phyloP scores from a whole-genome alignment of 352 stramenopile genomes.

The Globisporangium ultimum region DNA sequence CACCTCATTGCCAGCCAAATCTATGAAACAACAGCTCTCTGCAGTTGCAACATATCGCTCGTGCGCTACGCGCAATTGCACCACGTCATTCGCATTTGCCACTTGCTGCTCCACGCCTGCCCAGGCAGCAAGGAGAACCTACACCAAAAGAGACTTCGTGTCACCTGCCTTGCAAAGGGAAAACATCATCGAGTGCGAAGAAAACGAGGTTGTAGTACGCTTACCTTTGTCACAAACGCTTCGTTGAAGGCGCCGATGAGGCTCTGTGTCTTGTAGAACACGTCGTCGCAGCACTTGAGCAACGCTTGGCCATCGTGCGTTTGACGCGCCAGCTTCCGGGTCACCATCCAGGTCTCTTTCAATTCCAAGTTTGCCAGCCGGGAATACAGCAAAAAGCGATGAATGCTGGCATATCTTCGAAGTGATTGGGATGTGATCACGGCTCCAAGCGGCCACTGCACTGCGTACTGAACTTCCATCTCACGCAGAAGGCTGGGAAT shows the following conservation, averaged over 20 bases:
- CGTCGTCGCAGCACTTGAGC: constrained; percentile 24
- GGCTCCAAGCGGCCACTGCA: constrained; percentile 47
- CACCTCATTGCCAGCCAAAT: constrained; percentile 21
- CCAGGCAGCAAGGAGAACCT: constrained; percentile 46
- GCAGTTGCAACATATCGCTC: constrained; percentile 34
- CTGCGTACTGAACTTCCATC: constrained; percentile 43
- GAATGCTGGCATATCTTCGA: constrained; percentile 31
- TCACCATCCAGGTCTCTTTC: constrained; percentile 31
- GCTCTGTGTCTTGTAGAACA: constrained; percentile 40
- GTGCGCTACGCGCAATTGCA: constrained; percentile 28
- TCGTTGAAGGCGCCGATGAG: constrained; percentile 45
- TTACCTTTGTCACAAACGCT: constrained; percentile 40
- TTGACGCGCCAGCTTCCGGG: constrained; percentile 25
- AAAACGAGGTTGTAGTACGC: background rate
- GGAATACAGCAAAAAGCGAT: constrained; percentile 41
- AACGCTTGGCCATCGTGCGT: constrained; percentile 8
- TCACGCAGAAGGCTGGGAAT: constrained; percentile 31
- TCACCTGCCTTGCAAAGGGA: background rate
- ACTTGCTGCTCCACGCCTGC: constrained; percentile 19
- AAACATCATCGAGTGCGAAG: no score
- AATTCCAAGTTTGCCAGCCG: constrained; percentile 43
- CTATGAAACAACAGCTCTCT: constrained; percentile 40
- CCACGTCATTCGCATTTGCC: constrained; percentile 19
- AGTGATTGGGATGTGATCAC: constrained; percentile 38
- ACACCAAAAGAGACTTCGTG: constrained; percentile 1